phyloP scores from a whole-genome alignment of 345 rosid species.

The Populus deltoides region DNA sequence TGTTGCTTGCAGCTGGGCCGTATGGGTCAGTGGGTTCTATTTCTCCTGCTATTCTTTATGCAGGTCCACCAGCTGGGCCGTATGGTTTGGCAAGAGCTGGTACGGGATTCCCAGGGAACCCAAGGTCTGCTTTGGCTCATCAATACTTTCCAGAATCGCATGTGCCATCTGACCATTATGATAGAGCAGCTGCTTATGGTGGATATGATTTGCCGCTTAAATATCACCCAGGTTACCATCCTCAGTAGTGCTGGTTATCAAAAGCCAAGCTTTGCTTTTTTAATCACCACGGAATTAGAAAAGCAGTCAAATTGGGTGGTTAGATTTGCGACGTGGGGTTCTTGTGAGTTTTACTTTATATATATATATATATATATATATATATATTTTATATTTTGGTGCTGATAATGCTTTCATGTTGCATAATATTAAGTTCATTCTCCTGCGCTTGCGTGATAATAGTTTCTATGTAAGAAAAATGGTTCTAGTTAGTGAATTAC shows the following conservation, averaged over 20 bases:
- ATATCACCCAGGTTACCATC: conserved; percentile 47
- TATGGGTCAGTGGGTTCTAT: conserved; percentile 38
- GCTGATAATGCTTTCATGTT: background rate
- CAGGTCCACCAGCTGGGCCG: conserved; percentile 35
- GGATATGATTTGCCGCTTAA: conserved; percentile 47
- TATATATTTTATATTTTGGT: background rate
- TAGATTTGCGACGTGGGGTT: background rate
- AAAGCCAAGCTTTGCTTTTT: conserved; percentile 12
- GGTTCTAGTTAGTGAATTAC: no score
- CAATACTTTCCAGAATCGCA: conserved; percentile 30
- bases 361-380: background rate
- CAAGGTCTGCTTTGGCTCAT: conserved; percentile 29
- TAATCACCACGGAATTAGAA: background rate
- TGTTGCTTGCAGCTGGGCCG: conserved; percentile 31
- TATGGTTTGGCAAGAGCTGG: conserved; percentile 38
- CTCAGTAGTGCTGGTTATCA: conserved; percentile 36
- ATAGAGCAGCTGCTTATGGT: conserved; percentile 41
- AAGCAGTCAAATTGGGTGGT: background rate
- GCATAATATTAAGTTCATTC: background rate
- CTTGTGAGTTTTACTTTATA: background rate
- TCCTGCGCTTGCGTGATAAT: no score
- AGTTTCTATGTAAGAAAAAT: no score
- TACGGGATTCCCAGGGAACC: conserved; percentile 32
- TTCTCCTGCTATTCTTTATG: conserved; percentile 35
- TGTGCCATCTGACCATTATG: conserved; percentile 36